These are phyloP conservation scores for Theobroma cacao DNA, from an alignment of 345 rosid species.

Conservation along the genomic window DNA sequence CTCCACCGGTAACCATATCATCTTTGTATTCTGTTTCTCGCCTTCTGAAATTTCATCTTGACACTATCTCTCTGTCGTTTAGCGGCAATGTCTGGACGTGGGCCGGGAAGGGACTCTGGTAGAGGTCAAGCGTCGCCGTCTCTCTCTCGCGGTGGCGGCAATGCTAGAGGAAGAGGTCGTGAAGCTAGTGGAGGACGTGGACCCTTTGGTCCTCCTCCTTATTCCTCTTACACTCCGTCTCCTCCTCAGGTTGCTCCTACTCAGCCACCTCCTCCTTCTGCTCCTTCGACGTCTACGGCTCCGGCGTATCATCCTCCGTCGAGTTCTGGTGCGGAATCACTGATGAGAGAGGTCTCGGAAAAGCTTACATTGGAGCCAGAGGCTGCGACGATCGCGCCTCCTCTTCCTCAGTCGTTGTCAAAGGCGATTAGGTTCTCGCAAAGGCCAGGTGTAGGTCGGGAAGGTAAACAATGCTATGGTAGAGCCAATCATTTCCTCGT, in stretches of 20 bases:
- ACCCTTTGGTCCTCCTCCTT: background rate
- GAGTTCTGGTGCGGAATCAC: background rate
- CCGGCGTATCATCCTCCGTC: background rate
- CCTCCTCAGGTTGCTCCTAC: background rate
- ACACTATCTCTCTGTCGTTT: background rate
- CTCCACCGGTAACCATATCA: background rate
- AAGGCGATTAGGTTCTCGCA: constrained; percentile 29
- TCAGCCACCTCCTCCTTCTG: background rate
- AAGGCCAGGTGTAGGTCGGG: constrained; percentile 52
- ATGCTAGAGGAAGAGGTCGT: background rate
- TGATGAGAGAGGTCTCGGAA: background rate
- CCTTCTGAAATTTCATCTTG: background rate
- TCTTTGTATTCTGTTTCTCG: background rate
- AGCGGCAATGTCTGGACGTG: constrained; percentile 20
- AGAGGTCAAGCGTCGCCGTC: constrained; percentile 22
- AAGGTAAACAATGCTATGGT: constrained; percentile 35
- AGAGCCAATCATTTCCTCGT: constrained; percentile 73
- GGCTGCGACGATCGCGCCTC: constrained; percentile 12
- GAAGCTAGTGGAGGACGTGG: background rate
- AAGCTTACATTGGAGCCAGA: constrained; percentile 12
- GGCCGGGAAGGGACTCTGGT: constrained; percentile 8
- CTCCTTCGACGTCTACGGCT: background rate
- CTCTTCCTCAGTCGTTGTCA: constrained; percentile 43
- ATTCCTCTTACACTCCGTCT: background rate
- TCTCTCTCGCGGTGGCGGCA: background rate